Conservation (phyloP, 768 basidiomycete genomes). For the Polyporus arcularius region DNA sequence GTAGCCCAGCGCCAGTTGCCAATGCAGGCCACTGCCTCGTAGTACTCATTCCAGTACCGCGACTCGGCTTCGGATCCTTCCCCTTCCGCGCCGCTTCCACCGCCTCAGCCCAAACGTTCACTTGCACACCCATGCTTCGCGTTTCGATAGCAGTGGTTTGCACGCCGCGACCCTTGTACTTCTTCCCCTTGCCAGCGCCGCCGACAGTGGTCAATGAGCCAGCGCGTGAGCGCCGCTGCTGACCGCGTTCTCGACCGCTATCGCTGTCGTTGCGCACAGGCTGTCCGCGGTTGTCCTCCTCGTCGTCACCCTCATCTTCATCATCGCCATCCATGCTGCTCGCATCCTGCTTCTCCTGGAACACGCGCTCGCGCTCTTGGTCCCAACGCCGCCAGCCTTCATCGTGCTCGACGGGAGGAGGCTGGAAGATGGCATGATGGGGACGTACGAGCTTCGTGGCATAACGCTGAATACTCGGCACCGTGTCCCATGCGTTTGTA, state of each 20-base stretch:
- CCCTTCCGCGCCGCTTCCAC: conserved; percentile 12
- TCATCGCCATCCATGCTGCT: conserved; percentile 83
- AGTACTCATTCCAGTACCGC: conserved; percentile 7
- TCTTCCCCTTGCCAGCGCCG: conserved; percentile 43
- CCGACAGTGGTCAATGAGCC: conserved; percentile 37
- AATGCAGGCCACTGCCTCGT: conserved; percentile 14
- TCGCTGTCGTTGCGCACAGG: conserved; percentile 18
- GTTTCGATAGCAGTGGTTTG: conserved; percentile 65
- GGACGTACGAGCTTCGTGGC: conserved; percentile 60
- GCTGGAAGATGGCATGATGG: conserved; percentile 40
- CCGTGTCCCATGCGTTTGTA: conserved; percentile 83
- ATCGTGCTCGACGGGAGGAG: conserved; percentile 50
- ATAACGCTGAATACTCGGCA: conserved; percentile 80
- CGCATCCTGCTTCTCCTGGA: conserved; percentile 61
- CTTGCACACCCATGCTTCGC: conserved; percentile 62
- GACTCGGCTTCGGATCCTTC: conserved; percentile 10
- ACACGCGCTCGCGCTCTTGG: conserved; percentile 41
- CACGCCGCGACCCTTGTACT: conserved; percentile 67
- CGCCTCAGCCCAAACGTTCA: conserved; percentile 29
- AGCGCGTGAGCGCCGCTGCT: conserved; percentile 27
- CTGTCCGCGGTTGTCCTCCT: conserved; percentile 26
- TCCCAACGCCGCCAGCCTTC: conserved; percentile 33
- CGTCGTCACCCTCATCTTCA: conserved; percentile 72
- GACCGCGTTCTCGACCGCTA: conserved; percentile 19
- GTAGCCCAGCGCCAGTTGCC: conserved; percentile 14